Evolutionary conservation across 441 rosid genomes (phyloP), one percentile per base, ranked within the genome.

Genomic region (Syzygium syzygioides): DNA sequence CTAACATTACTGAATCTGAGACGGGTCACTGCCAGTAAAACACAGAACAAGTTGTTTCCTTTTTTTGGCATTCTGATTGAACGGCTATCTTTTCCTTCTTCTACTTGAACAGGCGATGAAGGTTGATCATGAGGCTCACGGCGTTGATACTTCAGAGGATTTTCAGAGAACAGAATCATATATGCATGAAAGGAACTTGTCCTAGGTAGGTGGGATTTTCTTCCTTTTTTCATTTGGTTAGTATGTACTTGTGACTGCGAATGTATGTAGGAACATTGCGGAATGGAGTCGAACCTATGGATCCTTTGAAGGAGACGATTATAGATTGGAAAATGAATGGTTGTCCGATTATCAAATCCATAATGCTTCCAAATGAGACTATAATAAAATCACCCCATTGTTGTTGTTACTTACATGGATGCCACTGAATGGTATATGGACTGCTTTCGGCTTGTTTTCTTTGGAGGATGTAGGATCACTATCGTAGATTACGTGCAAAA

Each of bases 121-220:
- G 91, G 98, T 96, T 45, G 96, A 96, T 52, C 98, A 96, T 57
- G 98, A 95, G 85, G 98, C 97, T 79, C 99, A 96, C 59, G 98
- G 99, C 64, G 97, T 97, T 66, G 99, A 96, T 91, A 80, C 91
- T 79, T 97, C 96, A 0, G 97, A 98, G 68, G 98, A 96, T 85
- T 95, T 95, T 25, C 95, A 92, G 85, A 96, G 96, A 93, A 93
- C 95, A 11, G 97, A 96, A 93, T 91, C 94, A 71, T 91, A 93
- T 57, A 95, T 96, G 94, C 91, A 89, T 14, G 94, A 93, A 86
- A 89, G 79, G 28, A 92, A 95, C 89, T 26, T 88, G 54, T 88
- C 89, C 56, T 64, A 88, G 89, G 48, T 71, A 0, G 50, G 79
- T 34, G 26, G 13, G 8, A 68, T 34, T 34, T 64, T 64, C 20